Base-by-base conservation (phyloP, 257 asterid genomes). In the Nicotiana undulata region DNA sequence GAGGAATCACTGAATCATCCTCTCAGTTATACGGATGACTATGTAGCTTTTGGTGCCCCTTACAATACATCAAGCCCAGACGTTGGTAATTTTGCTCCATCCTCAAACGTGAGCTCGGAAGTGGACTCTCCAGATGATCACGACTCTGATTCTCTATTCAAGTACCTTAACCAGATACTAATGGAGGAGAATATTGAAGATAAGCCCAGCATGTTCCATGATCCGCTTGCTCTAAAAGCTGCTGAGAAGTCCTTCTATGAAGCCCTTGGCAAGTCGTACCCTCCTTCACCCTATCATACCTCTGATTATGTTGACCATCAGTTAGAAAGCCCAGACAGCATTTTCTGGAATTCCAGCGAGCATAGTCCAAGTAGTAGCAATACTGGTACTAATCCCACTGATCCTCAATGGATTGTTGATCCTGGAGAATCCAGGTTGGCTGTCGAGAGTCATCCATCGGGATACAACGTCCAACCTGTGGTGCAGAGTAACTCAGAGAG, bases 151-250 rank as follows among this genome's bases (percentile, higher is more conserved):
- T 93, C 95, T 3, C 96, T 95, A 77, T 88, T 95, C 13, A 93
- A 90, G 82, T 95, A 89, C 89, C 92, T 93, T 24, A 91, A 93
- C 83, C 97, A 93, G 89, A 92, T 95, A 72, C 92, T 95, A 51
- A 76, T 91, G 70, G 99, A 95, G 89, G 99, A 95, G 88, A 86
- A 89, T 86, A 86, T 93, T 87, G 96, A 90, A 66, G 96, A 93
- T 81, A 91, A 90, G 83, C 97, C 97, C 9, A 93, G 99, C 89
- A 91, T 95, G 98, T 93, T 93, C 83, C 91, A 90, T 77, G 99
- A 95, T 85, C 99, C 99, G 63, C 91, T 95, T 60, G 96, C 97
- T 81, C 84, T 93, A 63, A 90, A 86, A 81, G 97, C 95, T 81
- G 83, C 98, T 31, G 99, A 95, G 90, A 95, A 91, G 87, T 91